Evolutionary conservation across 2,329 filamentous ascomycete species (phyloP).

Genomic region (Coniosporium tulheliwenetii): DNA sequence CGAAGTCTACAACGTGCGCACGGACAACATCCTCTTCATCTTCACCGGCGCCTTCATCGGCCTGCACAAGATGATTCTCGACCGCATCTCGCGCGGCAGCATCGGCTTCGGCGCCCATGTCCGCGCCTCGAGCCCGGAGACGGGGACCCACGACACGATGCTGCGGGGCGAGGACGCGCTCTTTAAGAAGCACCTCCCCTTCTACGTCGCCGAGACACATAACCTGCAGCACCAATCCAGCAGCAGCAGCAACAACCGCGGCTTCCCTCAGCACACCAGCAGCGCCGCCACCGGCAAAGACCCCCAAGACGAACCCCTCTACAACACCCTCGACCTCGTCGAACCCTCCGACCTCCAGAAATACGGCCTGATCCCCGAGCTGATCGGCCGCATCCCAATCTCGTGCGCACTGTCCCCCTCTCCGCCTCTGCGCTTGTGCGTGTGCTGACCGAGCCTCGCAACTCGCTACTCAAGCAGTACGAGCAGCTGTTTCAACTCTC

Average conservation of each 20-base stretch:
- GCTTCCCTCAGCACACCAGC: constrained; percentile 14
- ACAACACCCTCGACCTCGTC: constrained; percentile 1
- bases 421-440: constrained; percentile 54
- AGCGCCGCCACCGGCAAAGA: constrained; percentile 8
- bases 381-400: constrained; percentile 91
- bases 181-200: constrained; percentile 43
- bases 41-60: constrained; percentile 93
- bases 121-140: constrained; percentile 34
- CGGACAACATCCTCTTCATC: constrained; percentile 93
- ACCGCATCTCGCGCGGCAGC: constrained; percentile 70
- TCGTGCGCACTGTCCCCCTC: constrained; percentile 73
- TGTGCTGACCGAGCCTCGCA: constrained; percentile 83
- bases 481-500: constrained; percentile 74
- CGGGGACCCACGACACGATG: constrained; percentile 42
- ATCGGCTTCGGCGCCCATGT: constrained; percentile 87
- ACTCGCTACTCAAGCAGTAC: constrained; percentile 79
- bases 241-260: constrained; percentile 4
- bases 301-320: constrained; percentile 19
- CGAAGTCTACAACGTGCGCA: constrained; percentile 61
- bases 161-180: constrained; percentile 39
- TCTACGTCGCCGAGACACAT: constrained; percentile 23
- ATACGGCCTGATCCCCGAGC: constrained; percentile 84
- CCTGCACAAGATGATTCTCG: constrained; percentile 71
- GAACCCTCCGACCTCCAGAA: constrained; percentile 63
- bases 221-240: constrained; percentile 15